Conservation (phyloP, 2,329 filamentous ascomycete genomes). For the Colletotrichum acutatum region DNA sequence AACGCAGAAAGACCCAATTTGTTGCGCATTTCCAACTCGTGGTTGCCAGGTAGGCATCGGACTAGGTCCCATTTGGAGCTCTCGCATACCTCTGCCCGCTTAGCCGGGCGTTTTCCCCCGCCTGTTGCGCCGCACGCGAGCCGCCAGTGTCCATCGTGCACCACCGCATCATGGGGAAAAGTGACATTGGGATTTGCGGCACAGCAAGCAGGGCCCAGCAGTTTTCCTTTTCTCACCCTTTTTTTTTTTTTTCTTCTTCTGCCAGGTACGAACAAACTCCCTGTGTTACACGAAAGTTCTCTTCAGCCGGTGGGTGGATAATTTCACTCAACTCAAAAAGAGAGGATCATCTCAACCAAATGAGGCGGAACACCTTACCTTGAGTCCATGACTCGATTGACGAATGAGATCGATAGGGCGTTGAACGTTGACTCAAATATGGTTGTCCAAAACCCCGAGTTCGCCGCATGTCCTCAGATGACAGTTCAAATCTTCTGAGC, state of each 20-base stretch:
- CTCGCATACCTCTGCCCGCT: neutral
- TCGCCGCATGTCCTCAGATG: neutral
- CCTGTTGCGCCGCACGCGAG: neutral
- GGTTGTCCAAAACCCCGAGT: neutral
- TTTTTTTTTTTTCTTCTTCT: neutral
- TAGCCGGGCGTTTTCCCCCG: conserved; percentile 20
- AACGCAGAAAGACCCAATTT: neutral
- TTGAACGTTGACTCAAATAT: neutral
- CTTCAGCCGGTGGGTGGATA: neutral
- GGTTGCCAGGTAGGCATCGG: neutral
- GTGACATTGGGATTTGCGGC: neutral
- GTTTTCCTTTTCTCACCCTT: neutral
- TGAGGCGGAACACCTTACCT: neutral
- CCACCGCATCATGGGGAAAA: neutral
- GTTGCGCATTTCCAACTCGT: neutral
- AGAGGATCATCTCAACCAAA: neutral
- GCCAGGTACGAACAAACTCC: no score
- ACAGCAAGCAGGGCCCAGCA: neutral
- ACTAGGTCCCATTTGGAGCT: neutral
- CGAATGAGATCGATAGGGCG: neutral
- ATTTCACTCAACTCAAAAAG: neutral
- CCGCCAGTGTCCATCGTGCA: neutral
- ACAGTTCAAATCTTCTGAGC: neutral
- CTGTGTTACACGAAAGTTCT: neutral
- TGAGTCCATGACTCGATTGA: neutral